Evolutionary conservation across 768 basidiomycete genomes (phyloP).

Genomic region (Termitomyces heimii): DNA sequence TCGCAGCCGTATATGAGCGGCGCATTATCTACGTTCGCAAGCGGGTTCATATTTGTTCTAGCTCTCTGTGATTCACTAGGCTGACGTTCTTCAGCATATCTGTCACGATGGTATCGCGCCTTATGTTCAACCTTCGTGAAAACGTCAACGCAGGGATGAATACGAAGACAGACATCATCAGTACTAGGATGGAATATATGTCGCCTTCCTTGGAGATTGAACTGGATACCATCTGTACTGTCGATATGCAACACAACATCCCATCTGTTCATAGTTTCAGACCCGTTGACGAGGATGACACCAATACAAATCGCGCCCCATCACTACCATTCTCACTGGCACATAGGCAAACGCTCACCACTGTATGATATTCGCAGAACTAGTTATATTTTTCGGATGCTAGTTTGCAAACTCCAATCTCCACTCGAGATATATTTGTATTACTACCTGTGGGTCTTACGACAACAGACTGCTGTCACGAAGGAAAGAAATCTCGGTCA

Average conservation of each 20-base stretch:
- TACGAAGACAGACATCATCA: slow-evolving; percentile 6
- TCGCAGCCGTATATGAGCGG: not conserved
- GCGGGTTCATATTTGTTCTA: not conserved
- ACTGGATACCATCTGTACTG: slow-evolving; percentile 21
- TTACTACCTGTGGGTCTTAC: not conserved
- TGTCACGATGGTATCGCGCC: not conserved
- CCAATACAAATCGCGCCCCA: not conserved
- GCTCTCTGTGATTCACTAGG: not conserved
- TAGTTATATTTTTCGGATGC: not conserved
- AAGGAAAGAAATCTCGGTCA: not conserved
- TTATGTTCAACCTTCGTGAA: slow-evolving; percentile 50
- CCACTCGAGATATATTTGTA: not conserved
- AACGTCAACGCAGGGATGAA: slow-evolving; percentile 28
- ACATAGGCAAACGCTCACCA: not conserved
- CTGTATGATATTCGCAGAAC: not conserved
- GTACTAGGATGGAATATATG: slow-evolving; percentile 16
- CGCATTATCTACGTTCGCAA: not conserved
- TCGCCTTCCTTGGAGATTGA: slow-evolving; percentile 13
- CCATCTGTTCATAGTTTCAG: not conserved
- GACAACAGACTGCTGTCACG: not conserved
- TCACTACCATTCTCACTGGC: not conserved
- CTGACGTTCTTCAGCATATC: not conserved
- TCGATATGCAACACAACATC: not conserved
- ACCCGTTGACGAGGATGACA: not conserved
- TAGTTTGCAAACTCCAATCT: not conserved